Evolutionary conservation across 345 rosid species (phyloP).

Genomic region (Heritiera fomes): DNA sequence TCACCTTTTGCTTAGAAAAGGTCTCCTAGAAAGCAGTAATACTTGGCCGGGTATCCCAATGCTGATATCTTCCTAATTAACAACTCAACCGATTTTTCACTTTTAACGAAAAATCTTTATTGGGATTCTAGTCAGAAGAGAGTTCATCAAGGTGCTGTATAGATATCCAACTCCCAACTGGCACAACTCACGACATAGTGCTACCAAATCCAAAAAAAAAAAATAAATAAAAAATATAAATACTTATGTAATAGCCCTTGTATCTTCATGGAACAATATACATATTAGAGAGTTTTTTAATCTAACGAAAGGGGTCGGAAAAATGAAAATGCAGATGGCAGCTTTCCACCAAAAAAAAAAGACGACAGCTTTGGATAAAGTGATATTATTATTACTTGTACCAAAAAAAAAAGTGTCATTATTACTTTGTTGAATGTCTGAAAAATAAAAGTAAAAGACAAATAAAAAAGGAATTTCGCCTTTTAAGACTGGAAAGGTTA

Average conservation of each 20-base stretch:
- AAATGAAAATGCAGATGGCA: neutral
- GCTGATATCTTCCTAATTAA: neutral
- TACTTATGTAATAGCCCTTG: no score
- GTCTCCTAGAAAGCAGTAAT: neutral
- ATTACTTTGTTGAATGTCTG: conserved; percentile 20
- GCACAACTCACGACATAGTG: neutral
- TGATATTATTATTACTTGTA: no score
- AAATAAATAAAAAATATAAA: neutral
- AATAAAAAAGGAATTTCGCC: neutral
- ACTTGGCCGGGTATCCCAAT: neutral
- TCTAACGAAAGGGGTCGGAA: neutral
- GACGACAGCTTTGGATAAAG: no score
- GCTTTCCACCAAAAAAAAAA: neutral
- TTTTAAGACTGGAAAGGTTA: conserved; percentile 12
- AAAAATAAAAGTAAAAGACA: neutral
- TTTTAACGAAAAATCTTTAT: neutral
- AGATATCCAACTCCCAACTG: neutral
- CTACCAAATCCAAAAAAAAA: neutral
- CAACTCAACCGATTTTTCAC: neutral
- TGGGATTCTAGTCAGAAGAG: neutral
- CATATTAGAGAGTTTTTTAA: no score
- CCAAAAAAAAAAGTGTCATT: neutral
- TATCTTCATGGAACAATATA: no score
- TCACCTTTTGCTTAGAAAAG: neutral
- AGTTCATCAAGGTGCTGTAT: neutral